Evolutionary conservation across 345 rosid species (phyloP).

Genomic region (Theobroma cacao): DNA sequence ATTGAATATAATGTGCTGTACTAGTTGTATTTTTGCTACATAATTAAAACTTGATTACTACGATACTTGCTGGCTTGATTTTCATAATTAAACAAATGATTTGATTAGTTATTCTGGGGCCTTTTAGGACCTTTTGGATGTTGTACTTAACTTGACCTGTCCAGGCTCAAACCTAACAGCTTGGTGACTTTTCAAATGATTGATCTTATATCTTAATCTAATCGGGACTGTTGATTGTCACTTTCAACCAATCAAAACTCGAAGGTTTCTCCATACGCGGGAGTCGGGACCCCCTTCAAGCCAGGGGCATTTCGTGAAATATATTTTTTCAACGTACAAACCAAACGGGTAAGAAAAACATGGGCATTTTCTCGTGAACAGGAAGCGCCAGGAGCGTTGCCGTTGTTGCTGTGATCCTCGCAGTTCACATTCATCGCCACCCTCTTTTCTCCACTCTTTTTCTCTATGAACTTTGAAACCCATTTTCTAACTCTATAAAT

Average conservation of each 20-base stretch:
- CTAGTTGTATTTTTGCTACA: too few species aligned
- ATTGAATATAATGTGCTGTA: too few species aligned
- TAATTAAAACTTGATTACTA: not conserved
- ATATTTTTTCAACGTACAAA: not conserved
- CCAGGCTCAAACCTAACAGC: not conserved
- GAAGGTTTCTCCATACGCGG: not conserved
- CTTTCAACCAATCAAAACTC: not conserved
- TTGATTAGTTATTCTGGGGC: not conserved
- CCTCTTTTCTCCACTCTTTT: too few species aligned
- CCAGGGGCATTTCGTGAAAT: not conserved
- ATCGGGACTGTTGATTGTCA: not conserved
- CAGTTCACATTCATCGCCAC: slow-evolving; percentile 3
- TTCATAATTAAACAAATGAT: not conserved
- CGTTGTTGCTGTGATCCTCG: not conserved
- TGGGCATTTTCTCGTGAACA: slow-evolving; percentile 10
- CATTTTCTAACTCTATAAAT: not conserved
- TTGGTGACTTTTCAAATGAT: not conserved
- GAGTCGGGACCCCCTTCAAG: not conserved
- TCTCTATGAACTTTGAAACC: not conserved
- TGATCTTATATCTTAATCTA: not conserved
- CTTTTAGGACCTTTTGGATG: not conserved
- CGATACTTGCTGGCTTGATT: not conserved
- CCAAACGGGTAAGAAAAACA: not conserved
- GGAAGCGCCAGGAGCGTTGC: slow-evolving; percentile 13
- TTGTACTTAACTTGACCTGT: not conserved